Conservation (phyloP, 2,329 filamentous ascomycete genomes). For the Gyromitra esculenta region DNA sequence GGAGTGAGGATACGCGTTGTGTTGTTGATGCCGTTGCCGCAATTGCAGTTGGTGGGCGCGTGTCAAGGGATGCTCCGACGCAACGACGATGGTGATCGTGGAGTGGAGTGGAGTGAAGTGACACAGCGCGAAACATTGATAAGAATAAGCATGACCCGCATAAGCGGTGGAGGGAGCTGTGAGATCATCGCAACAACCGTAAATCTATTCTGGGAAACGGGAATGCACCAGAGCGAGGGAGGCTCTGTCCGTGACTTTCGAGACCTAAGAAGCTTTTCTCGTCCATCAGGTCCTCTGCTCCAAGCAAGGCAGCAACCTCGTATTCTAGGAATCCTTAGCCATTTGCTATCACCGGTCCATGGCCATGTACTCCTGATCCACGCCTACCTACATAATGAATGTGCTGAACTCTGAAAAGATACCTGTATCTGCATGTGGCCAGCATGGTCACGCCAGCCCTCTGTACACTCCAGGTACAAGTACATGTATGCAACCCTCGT, state of each 20-base stretch:
- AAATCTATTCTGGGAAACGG: not conserved
- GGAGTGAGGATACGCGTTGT: conserved; percentile 2
- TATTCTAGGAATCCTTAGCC: not conserved
- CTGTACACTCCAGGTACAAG: not conserved
- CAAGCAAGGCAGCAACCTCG: not conserved
- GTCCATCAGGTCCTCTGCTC: too few species aligned
- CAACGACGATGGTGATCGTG: conserved; percentile 1
- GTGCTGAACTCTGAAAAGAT: not conserved
- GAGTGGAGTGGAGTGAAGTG: not conserved
- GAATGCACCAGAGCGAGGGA: not conserved
- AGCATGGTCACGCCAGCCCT: conserved; percentile 30
- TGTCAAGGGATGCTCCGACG: conserved; percentile 30
- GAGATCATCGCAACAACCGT: conserved; percentile 5
- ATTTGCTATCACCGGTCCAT: not conserved
- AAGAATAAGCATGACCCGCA: conserved; percentile 12
- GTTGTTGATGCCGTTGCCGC: conserved; percentile 5
- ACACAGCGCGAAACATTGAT: conserved; percentile 25
- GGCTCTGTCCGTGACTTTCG: not conserved
- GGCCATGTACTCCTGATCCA: not conserved
- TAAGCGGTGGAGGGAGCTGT: not conserved
- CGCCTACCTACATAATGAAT: not conserved
- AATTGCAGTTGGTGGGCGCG: not conserved
- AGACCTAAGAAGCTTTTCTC: not conserved
- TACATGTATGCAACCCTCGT: not conserved
- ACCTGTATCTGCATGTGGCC: not conserved